Evolutionary conservation across 2,329 filamentous ascomycete species (phyloP), one percentile per base, ranked within the genome.

Genomic region (Chaetothyriales sp.): DNA sequence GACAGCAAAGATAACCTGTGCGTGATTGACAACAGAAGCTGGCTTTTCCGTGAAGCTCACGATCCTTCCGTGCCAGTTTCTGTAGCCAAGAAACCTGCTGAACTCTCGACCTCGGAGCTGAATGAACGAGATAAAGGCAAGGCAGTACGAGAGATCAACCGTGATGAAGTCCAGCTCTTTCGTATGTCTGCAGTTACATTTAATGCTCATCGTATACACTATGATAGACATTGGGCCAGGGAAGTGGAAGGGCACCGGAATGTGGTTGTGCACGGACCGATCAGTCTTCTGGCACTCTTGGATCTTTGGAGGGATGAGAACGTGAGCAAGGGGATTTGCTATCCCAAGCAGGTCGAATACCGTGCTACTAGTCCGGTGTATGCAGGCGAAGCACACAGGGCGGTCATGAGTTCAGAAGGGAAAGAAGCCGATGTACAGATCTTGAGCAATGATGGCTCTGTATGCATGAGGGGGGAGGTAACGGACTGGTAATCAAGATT

Each of bases 11-110:
- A 77, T 51, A 55, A 59, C 48, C 47, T 58, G 9, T 58, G 56
- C 26, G 57, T 83, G 25, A 62, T 74, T 32, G 80, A 83, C 62
- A 67, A 68, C 57, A 69, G 80, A n/a, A 70, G 70, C 39, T 72
- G 69, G 69, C 65, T 71, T 5, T 72, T 72, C 47, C 65, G 68
- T 42, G 64, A 67, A 57, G 67, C 67, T 1, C 55, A 70, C 5
- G 51, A 55, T 54, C 39, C 58, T 26, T 50, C 52, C 43, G 50
- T 51, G 46, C 50, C 52, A 2, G 52, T 53, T 3, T 46, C 54
- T 2, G 43, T 50, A n/a, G 51, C 53, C n/a, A 44, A 53, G 12
- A 60, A 57, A 46, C 53, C 53, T 1, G 44, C 53, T n/a, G 54
- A 58, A 47, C 47, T 57, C 36, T 54, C 57, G 22, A 46, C 26